Conservation (phyloP, 257 asterid species). For the Penstemon barbatus region DNA sequence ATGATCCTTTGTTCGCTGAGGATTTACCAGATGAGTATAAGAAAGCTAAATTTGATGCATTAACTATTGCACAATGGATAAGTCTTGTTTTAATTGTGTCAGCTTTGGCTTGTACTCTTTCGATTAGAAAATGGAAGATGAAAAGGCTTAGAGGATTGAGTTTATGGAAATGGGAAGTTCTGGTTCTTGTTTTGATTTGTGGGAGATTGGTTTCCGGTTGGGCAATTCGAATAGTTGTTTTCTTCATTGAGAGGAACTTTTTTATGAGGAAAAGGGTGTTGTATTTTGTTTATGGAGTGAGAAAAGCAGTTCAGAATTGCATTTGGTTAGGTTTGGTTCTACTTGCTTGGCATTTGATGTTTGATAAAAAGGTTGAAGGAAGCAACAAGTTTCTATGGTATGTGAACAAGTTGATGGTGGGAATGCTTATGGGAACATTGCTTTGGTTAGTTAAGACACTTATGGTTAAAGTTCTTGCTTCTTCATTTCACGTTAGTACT, state of each 20-base stretch:
- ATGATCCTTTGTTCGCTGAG: constrained; percentile 50
- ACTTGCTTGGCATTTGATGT: constrained; percentile 80
- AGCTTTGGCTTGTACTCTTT: constrained; percentile 37
- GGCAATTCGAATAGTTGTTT: constrained; percentile 52
- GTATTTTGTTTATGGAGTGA: constrained; percentile 80
- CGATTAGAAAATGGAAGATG: constrained; percentile 34
- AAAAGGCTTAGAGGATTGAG: constrained; percentile 42
- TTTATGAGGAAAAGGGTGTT: constrained; percentile 70
- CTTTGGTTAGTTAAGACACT: constrained; percentile 86
- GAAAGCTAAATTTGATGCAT: constrained; percentile 37
- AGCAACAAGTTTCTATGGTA: constrained; percentile 45
- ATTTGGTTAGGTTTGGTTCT: constrained; percentile 87
- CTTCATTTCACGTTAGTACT: constrained; percentile 94
- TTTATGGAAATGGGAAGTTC: constrained; percentile 66
- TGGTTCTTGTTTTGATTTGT: constrained; percentile 58
- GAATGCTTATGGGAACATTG: constrained; percentile 68
- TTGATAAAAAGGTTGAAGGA: constrained; percentile 55
- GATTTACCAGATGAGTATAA: constrained; percentile 52
- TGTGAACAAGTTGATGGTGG: constrained; percentile 69
- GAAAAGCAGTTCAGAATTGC: constrained; percentile 82
- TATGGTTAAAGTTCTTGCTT: constrained; percentile 87
- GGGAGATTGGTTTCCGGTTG: constrained; percentile 67
- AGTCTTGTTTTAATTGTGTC: constrained; percentile 44
- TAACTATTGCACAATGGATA: constrained; percentile 51
- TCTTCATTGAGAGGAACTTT: constrained; percentile 70